These are phyloP conservation scores for Rhizoctonia solani DNA, from an alignment of 1,284 basidiomycete species.

Conservation along the genomic window DNA sequence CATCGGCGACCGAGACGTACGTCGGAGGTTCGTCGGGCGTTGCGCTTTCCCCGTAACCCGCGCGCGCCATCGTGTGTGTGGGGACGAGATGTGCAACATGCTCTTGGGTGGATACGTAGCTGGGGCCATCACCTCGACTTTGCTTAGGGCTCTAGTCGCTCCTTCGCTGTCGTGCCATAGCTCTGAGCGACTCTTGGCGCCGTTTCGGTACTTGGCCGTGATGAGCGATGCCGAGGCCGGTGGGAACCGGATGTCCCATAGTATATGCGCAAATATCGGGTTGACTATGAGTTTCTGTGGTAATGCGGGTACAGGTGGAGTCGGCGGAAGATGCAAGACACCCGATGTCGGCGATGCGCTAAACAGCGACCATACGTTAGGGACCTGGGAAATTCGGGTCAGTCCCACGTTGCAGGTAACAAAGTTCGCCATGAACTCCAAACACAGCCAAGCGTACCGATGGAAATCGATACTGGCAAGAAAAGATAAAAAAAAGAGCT, in stretches of 20 bases:
- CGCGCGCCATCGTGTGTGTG: conserved; percentile 27
- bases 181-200: not conserved
- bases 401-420: conserved; percentile 3
- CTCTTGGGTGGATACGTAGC: conserved; percentile 16
- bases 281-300: conserved; percentile 2
- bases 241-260: conserved; percentile 24
- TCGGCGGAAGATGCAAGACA: not conserved
- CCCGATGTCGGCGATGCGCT: conserved; percentile 19
- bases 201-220: conserved; percentile 18
- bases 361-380: conserved; percentile 27
- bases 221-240: conserved; percentile 26
- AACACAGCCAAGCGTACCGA: conserved; percentile 11
- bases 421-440: not conserved
- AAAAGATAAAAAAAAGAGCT: not conserved
- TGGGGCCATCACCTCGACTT: conserved; percentile 4
- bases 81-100: conserved; percentile 13
- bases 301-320: not conserved
- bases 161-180: conserved; percentile 3
- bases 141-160: not conserved
- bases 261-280: conserved; percentile 31
- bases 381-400: conserved; percentile 15
- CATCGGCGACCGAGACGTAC: conserved; percentile 27
- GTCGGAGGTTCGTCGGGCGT: not conserved
- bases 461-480: not conserved
- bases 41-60: not conserved